Percentiles rank a stretch among this genome's conserved stretches.
phyloP scores from a whole-genome alignment of 2,329 filamentous ascomycete genomes.

The Aspergillus clavatus region DNA sequence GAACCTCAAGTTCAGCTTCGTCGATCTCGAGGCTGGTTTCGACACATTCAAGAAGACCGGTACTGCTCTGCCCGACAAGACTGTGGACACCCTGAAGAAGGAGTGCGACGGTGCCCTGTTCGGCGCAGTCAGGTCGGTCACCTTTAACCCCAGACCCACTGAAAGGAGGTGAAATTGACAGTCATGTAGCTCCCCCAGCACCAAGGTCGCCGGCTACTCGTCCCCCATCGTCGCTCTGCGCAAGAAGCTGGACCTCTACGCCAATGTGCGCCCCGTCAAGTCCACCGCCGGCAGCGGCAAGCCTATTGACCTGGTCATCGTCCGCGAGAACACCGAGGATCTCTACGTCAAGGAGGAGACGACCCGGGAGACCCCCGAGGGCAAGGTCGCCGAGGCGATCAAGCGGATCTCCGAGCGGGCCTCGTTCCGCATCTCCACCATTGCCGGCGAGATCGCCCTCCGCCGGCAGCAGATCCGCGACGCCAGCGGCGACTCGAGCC shows the following conservation, averaged over 20 bases:
- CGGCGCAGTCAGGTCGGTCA: constrained; percentile 70
- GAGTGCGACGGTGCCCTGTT: constrained; percentile 97
- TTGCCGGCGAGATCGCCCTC: constrained; percentile 91
- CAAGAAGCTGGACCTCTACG: constrained; percentile 91
- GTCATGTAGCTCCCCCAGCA: constrained; percentile 66
- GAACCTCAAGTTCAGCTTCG: constrained; percentile 87
- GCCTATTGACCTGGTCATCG: constrained; percentile 94
- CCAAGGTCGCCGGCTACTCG: constrained; percentile 88
- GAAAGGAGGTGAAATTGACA: too few relatives aligned
- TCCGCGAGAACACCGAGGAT: constrained; percentile 98
- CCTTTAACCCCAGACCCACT: too few relatives aligned
- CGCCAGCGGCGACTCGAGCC: constrained; percentile 40
- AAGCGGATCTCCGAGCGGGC: constrained; percentile 92
- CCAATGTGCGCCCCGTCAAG: constrained; percentile 96
- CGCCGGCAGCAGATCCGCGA: constrained; percentile 76
- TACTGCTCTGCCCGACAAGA: constrained; percentile 80
- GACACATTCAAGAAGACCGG: constrained; percentile 90
- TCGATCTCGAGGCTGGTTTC: constrained; percentile 88
- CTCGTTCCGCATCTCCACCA: constrained; percentile 77
- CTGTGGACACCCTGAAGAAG: constrained; percentile 78
- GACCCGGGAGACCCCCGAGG: constrained; percentile 65
- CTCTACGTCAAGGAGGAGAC: constrained; percentile 96
- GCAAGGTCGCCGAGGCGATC: constrained; percentile 91
- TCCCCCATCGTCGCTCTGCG: constrained; percentile 94
- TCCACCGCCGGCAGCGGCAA: constrained; percentile 54